Evolutionary conservation across 306 rosid species (phyloP), one percentile per base, ranked within the genome.

Genomic region (Cicer judaicum): DNA sequence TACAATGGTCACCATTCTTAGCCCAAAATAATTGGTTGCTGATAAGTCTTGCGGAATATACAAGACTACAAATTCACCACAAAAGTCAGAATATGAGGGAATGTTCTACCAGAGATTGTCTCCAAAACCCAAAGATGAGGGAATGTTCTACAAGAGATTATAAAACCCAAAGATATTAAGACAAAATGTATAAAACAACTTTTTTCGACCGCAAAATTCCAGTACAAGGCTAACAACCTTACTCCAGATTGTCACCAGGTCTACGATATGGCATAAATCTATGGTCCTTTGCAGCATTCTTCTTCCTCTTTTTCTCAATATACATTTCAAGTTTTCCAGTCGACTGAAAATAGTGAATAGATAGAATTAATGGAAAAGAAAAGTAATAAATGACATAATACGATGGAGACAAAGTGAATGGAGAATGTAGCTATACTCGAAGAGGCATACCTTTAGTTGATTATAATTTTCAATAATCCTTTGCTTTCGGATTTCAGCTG

Each of bases 281-380:
- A 29, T 81, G 96, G 73, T 93, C 89, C 86, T 89, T 93, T 3
- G 96, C 80, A 46, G 97, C 94, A 83, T 93, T 93, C 83, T 89
- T 93, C 87, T 74, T 86, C 82, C 96, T 86, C 86, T 78, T 87
- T 76, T 87, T 91, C 85, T 88, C 90, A 42, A 93, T 57, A 68
- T 74, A 93, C 47, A 91, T 24, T 56, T 87, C 90, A 15, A 93
- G 96, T 83, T 89, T 89, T 48, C 96, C 96, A 78, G 96, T 68
- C 7, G 85, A 74, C 97, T 89, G 80, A 74, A 69, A 74, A 78
- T 54, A 50, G 67, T 52, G 14, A n/a, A 52, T 6, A 15, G 49
- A 70, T 1, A 19, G 19, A 78, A 62, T 72, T 61, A 75, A 68
- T 7, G 8, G 13, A 63, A 63, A 53, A 54, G 11, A 42, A 12